phyloP scores from a whole-genome alignment of 257 asterid genomes.

The Hygrophila difformis region DNA sequence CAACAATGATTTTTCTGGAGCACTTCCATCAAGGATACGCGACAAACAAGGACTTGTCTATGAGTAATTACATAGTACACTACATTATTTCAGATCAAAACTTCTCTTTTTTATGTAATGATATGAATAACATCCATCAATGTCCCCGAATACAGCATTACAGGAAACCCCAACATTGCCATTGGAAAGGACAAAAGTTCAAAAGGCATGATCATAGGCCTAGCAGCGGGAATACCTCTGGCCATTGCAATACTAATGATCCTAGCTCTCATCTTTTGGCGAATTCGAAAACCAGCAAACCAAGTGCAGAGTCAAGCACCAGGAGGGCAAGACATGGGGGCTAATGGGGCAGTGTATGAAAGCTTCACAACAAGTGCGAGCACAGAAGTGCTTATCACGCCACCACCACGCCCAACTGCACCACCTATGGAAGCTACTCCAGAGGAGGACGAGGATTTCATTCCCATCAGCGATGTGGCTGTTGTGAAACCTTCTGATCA shows the following conservation, averaged over 20 bases:
- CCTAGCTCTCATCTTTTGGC: constrained; percentile 1
- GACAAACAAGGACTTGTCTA: constrained; percentile 8
- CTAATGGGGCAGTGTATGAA: background rate
- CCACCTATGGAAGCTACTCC: background rate
- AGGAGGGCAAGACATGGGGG: constrained; percentile 1
- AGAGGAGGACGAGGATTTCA: constrained; percentile 7
- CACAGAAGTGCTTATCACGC: too few relatives aligned
- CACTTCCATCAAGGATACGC: constrained; percentile 12
- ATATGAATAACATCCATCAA: background rate
- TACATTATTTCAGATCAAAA: too few relatives aligned
- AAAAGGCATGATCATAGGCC: constrained; percentile 12
- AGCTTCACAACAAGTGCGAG: background rate
- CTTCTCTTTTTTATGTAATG: too few relatives aligned
- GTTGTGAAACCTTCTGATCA: background rate
- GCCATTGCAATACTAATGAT: background rate
- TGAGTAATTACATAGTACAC: constrained; percentile 10
- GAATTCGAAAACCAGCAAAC: background rate
- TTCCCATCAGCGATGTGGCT: background rate
- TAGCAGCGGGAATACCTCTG: constrained; percentile 17
- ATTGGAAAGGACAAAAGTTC: constrained; percentile 3
- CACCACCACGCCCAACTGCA: background rate
- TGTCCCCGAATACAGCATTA: background rate
- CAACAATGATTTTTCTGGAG: constrained; percentile 15
- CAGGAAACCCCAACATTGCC: constrained; percentile 13
- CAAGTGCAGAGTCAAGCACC: constrained; percentile 5